Conservation (phyloP, 2,329 filamentous ascomycete genomes). For the Daldinia sp. region DNA sequence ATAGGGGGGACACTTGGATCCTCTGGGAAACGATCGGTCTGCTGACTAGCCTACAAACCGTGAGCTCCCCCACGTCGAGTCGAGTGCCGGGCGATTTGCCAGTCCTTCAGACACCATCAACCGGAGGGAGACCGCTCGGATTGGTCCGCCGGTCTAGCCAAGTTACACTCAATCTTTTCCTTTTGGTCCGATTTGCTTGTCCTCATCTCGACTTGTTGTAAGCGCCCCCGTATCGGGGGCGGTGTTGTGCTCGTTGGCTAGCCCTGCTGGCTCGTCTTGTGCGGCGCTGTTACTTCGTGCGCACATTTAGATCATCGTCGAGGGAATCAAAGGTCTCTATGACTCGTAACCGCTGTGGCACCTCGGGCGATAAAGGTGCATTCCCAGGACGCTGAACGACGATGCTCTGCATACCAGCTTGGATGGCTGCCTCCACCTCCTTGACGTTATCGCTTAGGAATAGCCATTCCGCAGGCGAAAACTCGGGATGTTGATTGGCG, state of each 20-base stretch:
- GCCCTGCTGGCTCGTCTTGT: constrained; percentile 4
- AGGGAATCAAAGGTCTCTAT: constrained; percentile 50
- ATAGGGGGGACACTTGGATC: constrained; percentile 20
- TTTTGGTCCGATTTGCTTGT: constrained; percentile 22
- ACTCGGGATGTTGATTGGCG: constrained; percentile 60
- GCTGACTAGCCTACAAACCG: constrained; percentile 27
- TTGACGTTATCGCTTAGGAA: constrained; percentile 85
- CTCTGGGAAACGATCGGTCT: constrained; percentile 22
- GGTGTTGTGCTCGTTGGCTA: constrained; percentile 13
- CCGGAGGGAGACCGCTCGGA: constrained; percentile 20
- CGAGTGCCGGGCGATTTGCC: constrained; percentile 32
- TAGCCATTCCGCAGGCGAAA: constrained; percentile 68
- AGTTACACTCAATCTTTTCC: constrained; percentile 25
- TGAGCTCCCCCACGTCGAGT: constrained; percentile 29
- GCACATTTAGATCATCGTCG: constrained; percentile 41
- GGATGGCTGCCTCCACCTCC: constrained; percentile 73
- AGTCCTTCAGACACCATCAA: constrained; percentile 33
- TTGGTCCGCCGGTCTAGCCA: constrained; percentile 31
- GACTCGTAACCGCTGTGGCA: constrained; percentile 53
- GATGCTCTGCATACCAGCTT: constrained; percentile 72
- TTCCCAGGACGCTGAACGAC: constrained; percentile 78
- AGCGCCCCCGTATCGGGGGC: constrained; percentile 13
- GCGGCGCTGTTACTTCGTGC: constrained; percentile 29
- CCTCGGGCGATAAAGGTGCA: constrained; percentile 66
- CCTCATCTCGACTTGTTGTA: constrained; percentile 15